Base-by-base conservation (phyloP, 2,329 filamentous ascomycete species). In the Acrocalymma vagum region DNA sequence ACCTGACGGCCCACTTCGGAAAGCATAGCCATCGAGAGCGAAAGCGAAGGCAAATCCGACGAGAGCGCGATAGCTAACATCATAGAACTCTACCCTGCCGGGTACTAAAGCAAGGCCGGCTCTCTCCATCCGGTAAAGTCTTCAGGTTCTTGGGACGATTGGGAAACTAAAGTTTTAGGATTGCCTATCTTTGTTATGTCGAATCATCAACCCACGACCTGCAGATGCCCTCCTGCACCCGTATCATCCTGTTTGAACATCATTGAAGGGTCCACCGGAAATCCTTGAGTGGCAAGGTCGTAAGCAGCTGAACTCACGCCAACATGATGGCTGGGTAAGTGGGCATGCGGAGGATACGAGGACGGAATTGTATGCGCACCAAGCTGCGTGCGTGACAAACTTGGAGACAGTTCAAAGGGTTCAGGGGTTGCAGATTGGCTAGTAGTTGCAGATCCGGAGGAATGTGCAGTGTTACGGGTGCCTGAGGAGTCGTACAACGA, bases 201-300 rank as follows among this genome's bases (percentile, higher is more conserved):
- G n/a, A n/a, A n/a, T n/a, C n/a, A n/a, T n/a, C n/a, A n/a, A n/a
- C n/a, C n/a, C n/a, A n/a, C n/a, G n/a, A n/a, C n/a, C n/a, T n/a
- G n/a, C n/a, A n/a, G n/a, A n/a, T n/a, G n/a, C n/a, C n/a, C n/a
- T n/a, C n/a, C n/a, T n/a, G n/a, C n/a, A n/a, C n/a, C n/a, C n/a
- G n/a, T n/a, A n/a, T n/a, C n/a, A n/a, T n/a, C n/a, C 36, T 60
- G 57, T 45, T 68, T 67, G 41, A 57, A 68, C 45, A 63, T 60
- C 62, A 68, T 67, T 10, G 56, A 54, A 14, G 65, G 63, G 45
- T 68, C 63, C 25, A 67, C 60, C 13, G 60, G 62, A 42, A 60
- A 68, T 14, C 60, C 60, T 38, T 63, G 62, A 28, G 65, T 54
- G 9, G 45, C 48, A 38, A 63, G 67, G 37, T 68, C 65, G 45